Evolutionary conservation across 805 yeast genomes (phyloP), one percentile per base, ranked within the genome.

Genomic region (Lachancea kluyveri): DNA sequence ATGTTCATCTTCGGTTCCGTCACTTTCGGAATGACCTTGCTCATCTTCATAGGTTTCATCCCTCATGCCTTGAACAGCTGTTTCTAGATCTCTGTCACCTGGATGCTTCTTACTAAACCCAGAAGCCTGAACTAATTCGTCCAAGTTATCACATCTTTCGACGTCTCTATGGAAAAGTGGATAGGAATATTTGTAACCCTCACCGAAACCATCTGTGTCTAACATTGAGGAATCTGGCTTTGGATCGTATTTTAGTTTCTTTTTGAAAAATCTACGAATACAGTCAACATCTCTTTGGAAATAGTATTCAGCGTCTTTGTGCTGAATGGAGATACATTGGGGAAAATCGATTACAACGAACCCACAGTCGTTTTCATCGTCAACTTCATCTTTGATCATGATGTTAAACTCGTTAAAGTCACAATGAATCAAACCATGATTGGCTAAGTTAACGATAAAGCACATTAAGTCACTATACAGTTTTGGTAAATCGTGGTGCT

Each of bases 301-400:
- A 57, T 85, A 88, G 36, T 69, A 72, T 41, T 79, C 79, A 5
- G 97, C 96, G 54, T 92, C 96, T 3, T 66, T 68, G 53, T 92
- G 99, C 43, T 82, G 88, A 27, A 84, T 83, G 14, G 96, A 85
- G 11, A 92, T 82, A 74, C 96, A 90, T 60, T 92, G 99, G 3
- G 99, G 99, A 67, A 92, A 92, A 68, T 92, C 99, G 49, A 92
- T 90, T 17, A 92, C 95, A 13, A 88, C 80, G 48, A 87, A 85
- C 30, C 84, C 92, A 25, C 63, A 60, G 34, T 77, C 84, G 36
- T 60, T 62, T 12, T 67, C 51, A 24, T 55, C 65, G 11, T 62
- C 60, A 12, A 67, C 71, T 26, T 71, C 73, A 19, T 72, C 67
- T 41, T 81, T 81, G 24, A 82, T 67, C 72, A 92, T 85, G 45